Percentiles rank a stretch among this genome's conserved stretches.
Conservation (phyloP, 1,139 yeast species). For the Arxiozyma telluris region DNA sequence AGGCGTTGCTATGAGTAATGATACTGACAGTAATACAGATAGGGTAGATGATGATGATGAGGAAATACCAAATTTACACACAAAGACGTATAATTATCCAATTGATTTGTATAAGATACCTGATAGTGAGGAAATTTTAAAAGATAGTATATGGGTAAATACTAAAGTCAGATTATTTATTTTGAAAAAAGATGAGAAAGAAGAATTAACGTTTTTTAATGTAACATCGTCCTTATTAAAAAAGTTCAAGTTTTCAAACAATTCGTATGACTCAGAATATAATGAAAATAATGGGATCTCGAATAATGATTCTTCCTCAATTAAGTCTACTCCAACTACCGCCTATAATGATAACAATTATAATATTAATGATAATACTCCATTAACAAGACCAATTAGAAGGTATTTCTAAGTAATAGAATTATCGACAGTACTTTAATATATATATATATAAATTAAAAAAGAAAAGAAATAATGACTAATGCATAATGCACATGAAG, state of each 20-base stretch:
- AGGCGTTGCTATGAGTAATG: slow-evolving; percentile 9
- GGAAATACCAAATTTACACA: slow-evolving; percentile 7
- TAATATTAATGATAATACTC: background rate
- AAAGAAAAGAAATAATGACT: background rate
- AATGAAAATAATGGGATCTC: background rate
- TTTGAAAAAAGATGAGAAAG: slow-evolving; percentile 35
- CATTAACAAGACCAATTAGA: background rate
- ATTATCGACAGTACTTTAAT: background rate
- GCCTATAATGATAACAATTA: background rate
- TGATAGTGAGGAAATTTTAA: slow-evolving; percentile 18
- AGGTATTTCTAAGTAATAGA: background rate
- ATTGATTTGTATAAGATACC: slow-evolving; percentile 11
- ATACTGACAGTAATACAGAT: slow-evolving; percentile 12
- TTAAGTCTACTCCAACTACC: background rate
- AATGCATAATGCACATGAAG: background rate
- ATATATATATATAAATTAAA: background rate
- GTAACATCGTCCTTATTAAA: slow-evolving; percentile 30
- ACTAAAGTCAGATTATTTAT: slow-evolving; percentile 56
- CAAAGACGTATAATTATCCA: slow-evolving; percentile 4
- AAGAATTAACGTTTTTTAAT: slow-evolving; percentile 29
- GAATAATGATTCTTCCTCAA: background rate
- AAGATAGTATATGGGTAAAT: slow-evolving; percentile 50
- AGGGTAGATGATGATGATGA: slow-evolving; percentile 8
- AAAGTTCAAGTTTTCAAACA: slow-evolving; percentile 18
- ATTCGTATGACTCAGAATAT: background rate